Evolutionary conservation across 2,329 filamentous ascomycete genomes (phyloP), one percentile per base, ranked within the genome.

Genomic region (Aspergillus unguis): DNA sequence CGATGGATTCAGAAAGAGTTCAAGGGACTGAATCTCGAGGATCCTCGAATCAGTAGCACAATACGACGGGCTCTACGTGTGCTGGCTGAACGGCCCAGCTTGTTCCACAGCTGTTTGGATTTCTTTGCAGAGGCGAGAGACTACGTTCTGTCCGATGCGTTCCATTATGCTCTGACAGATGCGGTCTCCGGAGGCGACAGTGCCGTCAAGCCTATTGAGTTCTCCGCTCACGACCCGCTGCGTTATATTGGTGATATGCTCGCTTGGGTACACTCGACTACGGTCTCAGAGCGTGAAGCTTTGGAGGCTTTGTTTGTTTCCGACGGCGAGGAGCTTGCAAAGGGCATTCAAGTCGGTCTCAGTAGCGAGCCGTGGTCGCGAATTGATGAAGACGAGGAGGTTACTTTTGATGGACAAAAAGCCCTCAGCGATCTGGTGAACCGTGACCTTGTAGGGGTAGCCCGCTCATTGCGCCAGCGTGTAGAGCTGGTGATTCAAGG

Each of bases 231-330:
- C 67, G 94, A 99, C 65, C 86, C 90, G 1, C 75, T 97, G 27
- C 85, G 94, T 23, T 97, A 97, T 69, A 85, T 95, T 2, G 91
- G 94, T 48, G 94, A 99, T 67, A 99, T 99, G 92, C 80, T 99
- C 10, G 94, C 94, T 4, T 99, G 94, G 94, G 85, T 88, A 5
- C 94, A 99, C 69, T 96, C 94, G 0, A 88, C 92, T 2, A 87
- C 92, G 0, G 94, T 99, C 1, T 95, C 92, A 31, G 94, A 99
- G 71, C 83, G 89, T 48, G 94, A 99, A 71, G 91, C 92, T 0
- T 78, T 99, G 5, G 92, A 97, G 69, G 85, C 90, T 2, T 77
- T 99, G 0, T 99, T 99, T 66, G 86, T 96, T 38, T 87, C 88
- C 0, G 92, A 96, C 57, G 92, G 89, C 2, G 88, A 94, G 57